Evolutionary conservation across 805 yeast species (phyloP).

Genomic region (Kazachstania psychrophila): DNA sequence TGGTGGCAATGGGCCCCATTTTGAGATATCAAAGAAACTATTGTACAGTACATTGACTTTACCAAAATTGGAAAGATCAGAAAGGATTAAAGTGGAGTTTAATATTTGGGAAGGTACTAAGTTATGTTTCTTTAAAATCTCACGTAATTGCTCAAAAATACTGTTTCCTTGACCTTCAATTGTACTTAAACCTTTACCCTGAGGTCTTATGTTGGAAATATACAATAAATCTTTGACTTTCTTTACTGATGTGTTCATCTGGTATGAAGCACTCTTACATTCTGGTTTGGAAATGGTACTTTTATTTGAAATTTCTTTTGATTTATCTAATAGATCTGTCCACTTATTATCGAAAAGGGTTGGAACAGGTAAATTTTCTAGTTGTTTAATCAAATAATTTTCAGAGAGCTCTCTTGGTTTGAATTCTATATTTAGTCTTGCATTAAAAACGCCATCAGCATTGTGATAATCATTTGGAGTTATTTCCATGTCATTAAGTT

Average conservation of each 20-base stretch:
- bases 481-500: conserved; percentile 33
- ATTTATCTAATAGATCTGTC: conserved; percentile 10
- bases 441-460: conserved; percentile 62
- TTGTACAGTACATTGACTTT: conserved; percentile 54
- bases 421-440: conserved; percentile 45
- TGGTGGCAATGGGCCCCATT: conserved; percentile 60
- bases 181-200: conserved; percentile 8
- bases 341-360: conserved; percentile 17
- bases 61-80: conserved; percentile 56
- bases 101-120: conserved; percentile 42
- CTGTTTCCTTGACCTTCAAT: conserved; percentile 40
- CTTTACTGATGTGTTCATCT: too few species aligned
- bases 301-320: neutral
- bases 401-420: conserved; percentile 31
- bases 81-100: conserved; percentile 50
- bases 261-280: too few species aligned
- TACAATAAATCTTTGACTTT: conserved; percentile 29
- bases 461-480: conserved; percentile 35
- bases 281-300: neutral
- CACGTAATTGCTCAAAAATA: conserved; percentile 39
- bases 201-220: conserved; percentile 38
- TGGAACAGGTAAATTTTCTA: conserved; percentile 33
- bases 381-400: conserved; percentile 11
- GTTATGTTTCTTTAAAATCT: conserved; percentile 25
- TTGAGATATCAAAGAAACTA: conserved; percentile 36